Evolutionary conservation across 73 alveolate genomes (phyloP).

Genomic region (Paramecium sonneborni): DNA sequence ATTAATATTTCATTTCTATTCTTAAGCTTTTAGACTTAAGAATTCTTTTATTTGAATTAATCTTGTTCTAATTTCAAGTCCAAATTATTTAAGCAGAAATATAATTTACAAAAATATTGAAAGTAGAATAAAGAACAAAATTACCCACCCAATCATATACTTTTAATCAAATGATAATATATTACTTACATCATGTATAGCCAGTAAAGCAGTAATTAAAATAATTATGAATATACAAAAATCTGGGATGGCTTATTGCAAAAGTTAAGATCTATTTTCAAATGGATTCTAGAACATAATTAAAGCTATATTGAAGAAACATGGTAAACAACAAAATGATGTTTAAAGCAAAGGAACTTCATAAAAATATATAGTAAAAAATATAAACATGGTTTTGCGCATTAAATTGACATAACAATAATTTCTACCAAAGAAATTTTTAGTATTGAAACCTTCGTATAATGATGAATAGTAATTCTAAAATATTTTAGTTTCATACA

Average conservation of each 20-base stretch:
- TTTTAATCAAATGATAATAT: neutral
- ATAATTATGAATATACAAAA: neutral
- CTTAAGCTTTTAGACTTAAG: too few species aligned
- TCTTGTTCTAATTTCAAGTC: neutral
- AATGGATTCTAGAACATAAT: conserved; percentile 7
- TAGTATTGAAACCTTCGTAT: neutral
- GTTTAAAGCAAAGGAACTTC: neutral
- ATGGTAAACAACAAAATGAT: neutral
- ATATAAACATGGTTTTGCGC: neutral
- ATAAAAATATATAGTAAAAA: neutral
- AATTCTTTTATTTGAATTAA: neutral
- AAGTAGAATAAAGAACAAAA: neutral
- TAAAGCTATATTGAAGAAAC: neutral
- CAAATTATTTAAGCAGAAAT: neutral
- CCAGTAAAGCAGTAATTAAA: neutral
- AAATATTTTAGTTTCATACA: neutral
- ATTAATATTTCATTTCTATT: too few species aligned
- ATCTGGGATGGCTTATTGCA: neutral
- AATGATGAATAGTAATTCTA: neutral
- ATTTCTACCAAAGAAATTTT: neutral
- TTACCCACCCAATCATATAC: neutral
- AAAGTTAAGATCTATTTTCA: neutral
- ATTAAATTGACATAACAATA: neutral
- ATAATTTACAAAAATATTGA: neutral
- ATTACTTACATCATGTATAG: neutral